Conservation (phyloP, 495 filamentous ascomycete genomes). For the Penicillium flavigenum region DNA sequence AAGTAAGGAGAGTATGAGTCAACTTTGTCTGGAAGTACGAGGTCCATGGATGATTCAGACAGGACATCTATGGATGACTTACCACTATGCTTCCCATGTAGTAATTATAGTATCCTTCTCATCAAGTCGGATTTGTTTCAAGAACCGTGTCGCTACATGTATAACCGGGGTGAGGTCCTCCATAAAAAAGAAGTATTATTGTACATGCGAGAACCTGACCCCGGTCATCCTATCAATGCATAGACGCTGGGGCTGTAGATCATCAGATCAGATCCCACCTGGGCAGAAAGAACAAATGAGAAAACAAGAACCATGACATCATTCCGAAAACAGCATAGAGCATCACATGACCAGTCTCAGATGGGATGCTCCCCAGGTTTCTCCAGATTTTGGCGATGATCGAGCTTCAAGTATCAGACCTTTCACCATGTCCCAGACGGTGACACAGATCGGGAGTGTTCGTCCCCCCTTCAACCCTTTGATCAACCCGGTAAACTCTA, state of each 20-base stretch:
- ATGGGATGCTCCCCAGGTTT: background rate
- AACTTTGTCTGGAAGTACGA: background rate
- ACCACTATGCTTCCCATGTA: too few species aligned
- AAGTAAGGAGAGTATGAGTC: background rate
- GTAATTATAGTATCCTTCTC: background rate
- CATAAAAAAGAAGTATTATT: background rate
- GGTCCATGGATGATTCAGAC: background rate
- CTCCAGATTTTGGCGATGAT: background rate
- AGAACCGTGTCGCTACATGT: background rate
- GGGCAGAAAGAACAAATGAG: background rate
- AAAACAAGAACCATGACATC: constrained; percentile 14
- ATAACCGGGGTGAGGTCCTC: background rate
- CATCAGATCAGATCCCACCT: background rate
- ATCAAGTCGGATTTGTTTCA: background rate
- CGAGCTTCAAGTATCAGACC: background rate
- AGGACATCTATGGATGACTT: too few species aligned
- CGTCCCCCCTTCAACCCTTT: constrained; percentile 39
- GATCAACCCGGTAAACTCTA: constrained; percentile 36
- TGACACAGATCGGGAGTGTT: constrained; percentile 3
- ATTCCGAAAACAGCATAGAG: constrained; percentile 22
- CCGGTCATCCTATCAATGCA: background rate
- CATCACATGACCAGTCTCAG: constrained; percentile 8
- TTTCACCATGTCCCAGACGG: constrained; percentile 17
- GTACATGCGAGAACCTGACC: background rate
- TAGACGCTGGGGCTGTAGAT: background rate